phyloP scores from a whole-genome alignment of 306 rosid species.

The Citrullus amarus region DNA sequence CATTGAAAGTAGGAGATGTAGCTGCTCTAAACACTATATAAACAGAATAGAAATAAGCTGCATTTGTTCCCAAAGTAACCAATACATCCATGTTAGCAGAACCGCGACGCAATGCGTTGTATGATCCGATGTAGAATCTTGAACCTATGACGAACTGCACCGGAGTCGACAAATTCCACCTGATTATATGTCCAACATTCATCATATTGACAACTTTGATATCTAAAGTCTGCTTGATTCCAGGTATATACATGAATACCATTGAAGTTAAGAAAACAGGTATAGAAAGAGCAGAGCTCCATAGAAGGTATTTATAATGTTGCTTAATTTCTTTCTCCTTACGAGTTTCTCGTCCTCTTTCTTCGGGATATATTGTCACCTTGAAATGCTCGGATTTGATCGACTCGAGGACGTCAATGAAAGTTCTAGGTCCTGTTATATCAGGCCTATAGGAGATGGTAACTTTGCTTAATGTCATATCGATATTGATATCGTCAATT shows the following conservation, averaged over 20 bases:
- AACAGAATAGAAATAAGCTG: slow-evolving; percentile 79
- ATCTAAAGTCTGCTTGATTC: slow-evolving; percentile 35
- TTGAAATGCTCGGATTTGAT: slow-evolving; percentile 47
- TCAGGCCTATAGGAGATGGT: slow-evolving; percentile 52
- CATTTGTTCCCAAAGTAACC: slow-evolving; percentile 75
- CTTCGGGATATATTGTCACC: slow-evolving; percentile 44
- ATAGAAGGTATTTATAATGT: slow-evolving; percentile 32
- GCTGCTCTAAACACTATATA: slow-evolving; percentile 51
- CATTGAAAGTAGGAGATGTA: slow-evolving; percentile 35
- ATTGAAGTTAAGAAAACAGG: slow-evolving; percentile 75
- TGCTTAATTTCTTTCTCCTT: slow-evolving; percentile 40
- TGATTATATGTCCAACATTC: slow-evolving; percentile 42
- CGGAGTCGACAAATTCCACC: slow-evolving; percentile 59
- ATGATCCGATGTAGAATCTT: slow-evolving; percentile 60
- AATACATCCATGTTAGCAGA: slow-evolving; percentile 78
- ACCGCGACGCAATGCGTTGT: slow-evolving; percentile 52
- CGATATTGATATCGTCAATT: slow-evolving; percentile 22
- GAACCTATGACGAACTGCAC: slow-evolving; percentile 64
- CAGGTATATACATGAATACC: slow-evolving; percentile 68
- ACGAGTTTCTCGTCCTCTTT: slow-evolving; percentile 30
- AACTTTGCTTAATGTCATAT: slow-evolving; percentile 26
- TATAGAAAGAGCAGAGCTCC: slow-evolving; percentile 52
- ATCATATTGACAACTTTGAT: slow-evolving; percentile 47
- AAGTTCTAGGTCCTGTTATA: slow-evolving; percentile 61
- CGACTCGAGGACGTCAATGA: slow-evolving; percentile 53